phyloP scores from a whole-genome alignment of 306 rosid species.

The Psophocarpus tetragonolobus region DNA sequence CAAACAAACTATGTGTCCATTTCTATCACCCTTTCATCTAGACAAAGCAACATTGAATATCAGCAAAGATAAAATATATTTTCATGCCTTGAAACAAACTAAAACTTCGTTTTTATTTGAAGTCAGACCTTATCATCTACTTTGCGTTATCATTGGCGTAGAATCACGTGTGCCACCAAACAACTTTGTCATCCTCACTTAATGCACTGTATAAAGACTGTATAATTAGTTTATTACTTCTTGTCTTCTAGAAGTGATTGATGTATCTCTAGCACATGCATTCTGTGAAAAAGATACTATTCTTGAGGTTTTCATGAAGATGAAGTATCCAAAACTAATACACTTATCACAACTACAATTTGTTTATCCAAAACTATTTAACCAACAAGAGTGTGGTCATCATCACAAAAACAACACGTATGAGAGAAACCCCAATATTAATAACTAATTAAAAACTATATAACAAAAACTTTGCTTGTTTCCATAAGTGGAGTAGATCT shows the following conservation, averaged over 20 bases:
- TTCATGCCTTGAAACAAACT: not conserved
- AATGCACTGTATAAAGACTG: constrained; percentile 9
- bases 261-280: not conserved
- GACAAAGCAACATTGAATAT: constrained; percentile 5
- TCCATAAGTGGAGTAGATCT: no score
- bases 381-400: no score
- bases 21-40: not conserved
- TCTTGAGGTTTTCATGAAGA: not conserved
- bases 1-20: not conserved
- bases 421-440: not conserved
- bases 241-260: constrained; percentile 19
- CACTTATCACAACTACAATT: no score
- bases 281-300: not conserved
- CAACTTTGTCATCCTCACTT: not conserved
- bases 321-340: not conserved
- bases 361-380: no score
- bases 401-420: not conserved
- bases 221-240: not conserved
- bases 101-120: not conserved
- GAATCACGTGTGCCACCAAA: not conserved
- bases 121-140: not conserved
- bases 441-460: no score
- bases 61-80: not conserved
- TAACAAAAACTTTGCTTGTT: no score
- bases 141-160: not conserved